A percentile compares a stretch with the other conserved stretches of the same genome.
These are phyloP conservation scores for Aspergillus brunneoviolaceus DNA, from an alignment of 2,329 filamentous ascomycete genomes.

Conservation along the genomic window DNA sequence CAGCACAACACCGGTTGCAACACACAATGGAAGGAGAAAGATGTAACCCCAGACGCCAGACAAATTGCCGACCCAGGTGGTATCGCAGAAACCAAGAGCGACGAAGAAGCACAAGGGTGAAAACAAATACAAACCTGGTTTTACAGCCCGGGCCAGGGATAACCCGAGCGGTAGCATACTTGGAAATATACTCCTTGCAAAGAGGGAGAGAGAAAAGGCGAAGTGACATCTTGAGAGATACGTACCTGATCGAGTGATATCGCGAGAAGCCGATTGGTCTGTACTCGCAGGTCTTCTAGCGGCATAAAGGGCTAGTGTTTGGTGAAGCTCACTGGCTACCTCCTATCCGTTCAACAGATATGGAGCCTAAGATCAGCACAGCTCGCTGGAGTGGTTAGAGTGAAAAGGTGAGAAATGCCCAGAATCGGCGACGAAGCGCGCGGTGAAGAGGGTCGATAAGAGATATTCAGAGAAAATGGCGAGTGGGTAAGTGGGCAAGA, in stretches of 20 bases:
- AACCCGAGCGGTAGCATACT: constrained; percentile 8
- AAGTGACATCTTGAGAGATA: constrained; percentile 7
- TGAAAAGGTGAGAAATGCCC: neutral
- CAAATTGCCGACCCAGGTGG: constrained; percentile 9
- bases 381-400: constrained; percentile 5
- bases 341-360: neutral
- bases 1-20: constrained; percentile 6
- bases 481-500: constrained; percentile 3
- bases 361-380: neutral
- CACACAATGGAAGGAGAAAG: neutral
- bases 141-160: constrained; percentile 10
- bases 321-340: neutral
- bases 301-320: neutral
- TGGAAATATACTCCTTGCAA: constrained; percentile 4
- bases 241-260: constrained; percentile 18
- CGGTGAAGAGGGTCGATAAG: neutral
- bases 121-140: constrained; percentile 21
- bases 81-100: constrained; percentile 16
- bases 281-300: neutral
- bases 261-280: neutral
- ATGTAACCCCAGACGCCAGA: neutral
- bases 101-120: neutral
- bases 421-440: neutral
- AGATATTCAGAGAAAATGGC: constrained; percentile 3
- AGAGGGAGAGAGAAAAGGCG: constrained; percentile 1